These are phyloP conservation scores for Botrytis galanthina DNA, from an alignment of 2,329 filamentous ascomycete genomes.

Conservation along the genomic window DNA sequence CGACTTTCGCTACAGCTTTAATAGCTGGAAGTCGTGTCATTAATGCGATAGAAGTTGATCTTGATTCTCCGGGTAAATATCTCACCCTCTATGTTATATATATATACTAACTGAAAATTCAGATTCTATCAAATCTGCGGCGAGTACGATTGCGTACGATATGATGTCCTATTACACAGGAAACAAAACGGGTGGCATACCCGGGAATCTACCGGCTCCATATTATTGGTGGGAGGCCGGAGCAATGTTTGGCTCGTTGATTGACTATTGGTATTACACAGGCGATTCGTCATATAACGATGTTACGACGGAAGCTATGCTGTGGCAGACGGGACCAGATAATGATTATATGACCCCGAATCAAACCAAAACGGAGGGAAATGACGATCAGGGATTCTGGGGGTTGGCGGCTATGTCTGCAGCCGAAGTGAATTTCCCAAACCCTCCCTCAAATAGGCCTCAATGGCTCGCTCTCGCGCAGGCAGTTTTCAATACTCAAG, in stretches of 20 bases:
- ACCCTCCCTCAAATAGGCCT: constrained; percentile 55
- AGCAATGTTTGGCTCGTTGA: constrained; percentile 66
- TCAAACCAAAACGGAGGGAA: constrained; percentile 66
- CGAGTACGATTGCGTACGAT: constrained; percentile 43
- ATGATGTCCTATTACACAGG: constrained; percentile 54
- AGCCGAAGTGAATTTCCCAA: constrained; percentile 62
- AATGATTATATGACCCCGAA: constrained; percentile 76
- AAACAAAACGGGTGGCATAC: constrained; percentile 49
- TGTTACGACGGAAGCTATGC: constrained; percentile 63
- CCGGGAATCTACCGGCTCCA: constrained; percentile 52
- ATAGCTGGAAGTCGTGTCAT: constrained; percentile 24
- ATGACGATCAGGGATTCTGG: constrained; percentile 77
- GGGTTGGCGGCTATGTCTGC: constrained; percentile 68
- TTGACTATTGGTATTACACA: constrained; percentile 86
- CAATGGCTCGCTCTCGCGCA: constrained; percentile 72
- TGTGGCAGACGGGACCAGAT: constrained; percentile 71
- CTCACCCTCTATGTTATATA: neutral
- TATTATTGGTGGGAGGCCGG: constrained; percentile 65
- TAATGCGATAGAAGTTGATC: constrained; percentile 30
- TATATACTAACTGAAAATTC: constrained; percentile 11
- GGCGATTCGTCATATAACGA: constrained; percentile 70
- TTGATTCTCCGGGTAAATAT: constrained; percentile 32
- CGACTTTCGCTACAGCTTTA: constrained; percentile 15
- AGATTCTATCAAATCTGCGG: constrained; percentile 37
- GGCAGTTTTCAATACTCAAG: constrained; percentile 79